These are phyloP conservation scores for Buxus sempervirens DNA, from an alignment of 164 flowering plant species.

Conservation along the genomic window DNA sequence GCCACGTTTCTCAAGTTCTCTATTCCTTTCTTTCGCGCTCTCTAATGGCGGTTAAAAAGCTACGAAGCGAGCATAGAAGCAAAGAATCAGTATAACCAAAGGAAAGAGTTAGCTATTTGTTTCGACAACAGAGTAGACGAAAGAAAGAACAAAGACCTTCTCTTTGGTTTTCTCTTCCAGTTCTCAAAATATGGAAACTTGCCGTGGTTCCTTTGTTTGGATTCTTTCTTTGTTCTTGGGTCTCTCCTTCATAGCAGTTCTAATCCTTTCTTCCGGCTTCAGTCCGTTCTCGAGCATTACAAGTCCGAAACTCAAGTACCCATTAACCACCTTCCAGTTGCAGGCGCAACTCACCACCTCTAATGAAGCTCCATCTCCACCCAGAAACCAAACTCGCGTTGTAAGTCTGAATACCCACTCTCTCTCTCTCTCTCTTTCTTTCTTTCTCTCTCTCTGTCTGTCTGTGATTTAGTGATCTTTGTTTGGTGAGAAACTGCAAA, in stretches of 20 bases:
- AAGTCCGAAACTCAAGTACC: background rate
- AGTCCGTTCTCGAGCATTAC: background rate
- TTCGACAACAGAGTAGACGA: no score
- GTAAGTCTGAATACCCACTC: constrained; percentile 5
- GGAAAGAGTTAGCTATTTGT: background rate
- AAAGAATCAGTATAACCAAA: constrained; percentile 7
- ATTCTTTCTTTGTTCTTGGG: background rate
- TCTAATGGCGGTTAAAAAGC: no score
- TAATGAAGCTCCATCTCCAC: constrained; percentile 14
- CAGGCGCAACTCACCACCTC: constrained; percentile 5
- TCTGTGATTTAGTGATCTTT: background rate
- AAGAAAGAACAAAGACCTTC: no score
- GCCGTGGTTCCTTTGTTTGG: background rate
- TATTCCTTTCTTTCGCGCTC: no score
- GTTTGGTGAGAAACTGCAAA: constrained; percentile 15
- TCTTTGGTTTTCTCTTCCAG: background rate
- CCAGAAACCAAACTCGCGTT: constrained; percentile 2
- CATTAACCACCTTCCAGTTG: constrained; percentile 9
- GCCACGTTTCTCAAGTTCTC: no score
- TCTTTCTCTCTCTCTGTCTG: background rate
- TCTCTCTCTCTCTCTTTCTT: constrained; percentile 2
- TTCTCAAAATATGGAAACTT: background rate
- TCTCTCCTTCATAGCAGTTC: background rate
- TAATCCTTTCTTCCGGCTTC: background rate
- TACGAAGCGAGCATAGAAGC: no score